Evolutionary conservation across 331 rosid genomes (phyloP).

Genomic region (Dryas integrifolia): DNA sequence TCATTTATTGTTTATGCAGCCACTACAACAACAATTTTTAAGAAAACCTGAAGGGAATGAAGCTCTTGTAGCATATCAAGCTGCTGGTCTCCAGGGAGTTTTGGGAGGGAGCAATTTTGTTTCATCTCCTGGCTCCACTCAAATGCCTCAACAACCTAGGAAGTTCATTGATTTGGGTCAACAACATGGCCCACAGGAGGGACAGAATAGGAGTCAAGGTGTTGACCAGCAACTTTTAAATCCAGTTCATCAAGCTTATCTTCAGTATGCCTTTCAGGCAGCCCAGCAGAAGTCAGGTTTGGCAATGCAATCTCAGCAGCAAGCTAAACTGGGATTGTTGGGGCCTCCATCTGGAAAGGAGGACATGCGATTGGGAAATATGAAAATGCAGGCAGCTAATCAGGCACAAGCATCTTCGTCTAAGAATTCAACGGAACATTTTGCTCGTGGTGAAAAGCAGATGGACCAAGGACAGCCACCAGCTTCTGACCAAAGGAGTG

Average conservation of each 20-base stretch:
- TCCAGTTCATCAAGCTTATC: constrained; percentile 86
- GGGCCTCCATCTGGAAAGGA: constrained; percentile 64
- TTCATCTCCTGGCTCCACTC: constrained; percentile 58
- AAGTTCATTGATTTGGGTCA: constrained; percentile 70
- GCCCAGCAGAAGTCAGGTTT: constrained; percentile 75
- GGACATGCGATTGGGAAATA: constrained; percentile 70
- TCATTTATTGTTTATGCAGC: constrained; percentile 46
- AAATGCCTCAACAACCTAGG: constrained; percentile 74
- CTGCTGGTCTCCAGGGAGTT: constrained; percentile 68
- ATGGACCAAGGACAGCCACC: constrained; percentile 67
- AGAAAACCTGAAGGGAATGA: constrained; percentile 93
- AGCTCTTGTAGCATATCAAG: constrained; percentile 68
- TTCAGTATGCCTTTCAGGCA: constrained; percentile 84
- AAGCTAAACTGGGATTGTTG: constrained; percentile 70
- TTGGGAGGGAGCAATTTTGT: constrained; percentile 56
- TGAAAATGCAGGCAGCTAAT: constrained; percentile 69
- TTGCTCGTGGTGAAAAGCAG: constrained; percentile 72
- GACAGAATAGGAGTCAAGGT: constrained; percentile 70
- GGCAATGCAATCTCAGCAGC: constrained; percentile 82
- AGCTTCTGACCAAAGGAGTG: constrained; percentile 64
- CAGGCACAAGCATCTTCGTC: constrained; percentile 83
- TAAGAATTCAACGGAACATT: constrained; percentile 56
- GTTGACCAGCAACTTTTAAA: constrained; percentile 74
- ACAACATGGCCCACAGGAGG: constrained; percentile 64
- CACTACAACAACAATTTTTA: constrained; percentile 72